phyloP scores from a whole-genome alignment of 139 green algal species.

The Closterium sp. region DNA sequence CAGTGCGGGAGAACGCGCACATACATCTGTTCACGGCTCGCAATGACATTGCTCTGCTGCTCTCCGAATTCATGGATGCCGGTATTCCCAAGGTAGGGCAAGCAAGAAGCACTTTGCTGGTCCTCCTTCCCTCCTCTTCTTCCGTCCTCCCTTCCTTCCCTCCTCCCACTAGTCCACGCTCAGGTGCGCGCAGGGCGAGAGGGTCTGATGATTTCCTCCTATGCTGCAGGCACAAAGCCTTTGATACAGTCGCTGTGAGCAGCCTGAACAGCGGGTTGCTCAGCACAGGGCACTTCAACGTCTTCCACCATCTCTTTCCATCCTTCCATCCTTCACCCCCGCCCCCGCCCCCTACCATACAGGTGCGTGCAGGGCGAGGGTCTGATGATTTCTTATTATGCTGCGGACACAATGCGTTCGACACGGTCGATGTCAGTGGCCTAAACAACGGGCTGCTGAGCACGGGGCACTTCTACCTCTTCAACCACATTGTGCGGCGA shows the following conservation, averaged over 20 bases:
- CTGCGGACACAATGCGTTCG: neutral
- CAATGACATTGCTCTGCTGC: slow-evolving; percentile 25
- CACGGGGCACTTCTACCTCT: slow-evolving; percentile 29
- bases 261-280: neutral
- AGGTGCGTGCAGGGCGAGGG: neutral
- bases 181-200: slow-evolving; percentile 15
- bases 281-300: slow-evolving; percentile 23
- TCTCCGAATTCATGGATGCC: slow-evolving; percentile 26
- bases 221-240: slow-evolving; percentile 10
- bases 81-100: neutral
- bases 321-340: too few relatives aligned
- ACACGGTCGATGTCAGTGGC: neutral
- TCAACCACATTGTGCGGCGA: slow-evolving; percentile 1
- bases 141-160: too few relatives aligned
- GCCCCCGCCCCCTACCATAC: too few relatives aligned
- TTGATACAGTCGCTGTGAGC: neutral
- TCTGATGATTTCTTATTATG: slow-evolving; percentile 9
- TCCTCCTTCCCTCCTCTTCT: too few relatives aligned
- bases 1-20: neutral
- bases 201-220: slow-evolving; percentile 11
- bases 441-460: slow-evolving; percentile 7
- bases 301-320: slow-evolving; percentile 22
- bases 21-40: slow-evolving; percentile 19
- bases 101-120: too few relatives aligned
- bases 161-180: too few relatives aligned